A percentile compares a stretch with the other conserved stretches of the same genome.
Conservation (phyloP, 306 rosid genomes). For the Glycine latifolia region DNA sequence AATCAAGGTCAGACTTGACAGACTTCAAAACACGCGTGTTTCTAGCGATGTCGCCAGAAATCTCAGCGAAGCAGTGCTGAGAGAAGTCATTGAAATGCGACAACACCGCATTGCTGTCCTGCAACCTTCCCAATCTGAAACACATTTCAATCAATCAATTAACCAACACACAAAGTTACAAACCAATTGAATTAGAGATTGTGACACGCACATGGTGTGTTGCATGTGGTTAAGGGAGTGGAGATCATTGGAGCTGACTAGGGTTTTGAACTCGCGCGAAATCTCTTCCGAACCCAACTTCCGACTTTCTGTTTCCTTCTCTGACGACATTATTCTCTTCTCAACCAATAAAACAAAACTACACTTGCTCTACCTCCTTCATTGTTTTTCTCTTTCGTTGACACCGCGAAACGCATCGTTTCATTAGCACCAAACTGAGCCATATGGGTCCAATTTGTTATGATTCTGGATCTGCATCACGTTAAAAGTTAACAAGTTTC, state of each 20-base stretch:
- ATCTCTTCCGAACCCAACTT: conserved; percentile 64
- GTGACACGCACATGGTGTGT: conserved; percentile 62
- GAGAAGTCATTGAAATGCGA: conserved; percentile 91
- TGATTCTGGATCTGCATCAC: background rate
- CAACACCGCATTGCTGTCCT: conserved; percentile 89
- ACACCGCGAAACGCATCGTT: background rate
- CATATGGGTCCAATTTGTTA: background rate
- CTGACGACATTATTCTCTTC: conserved; percentile 44
- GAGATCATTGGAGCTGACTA: conserved; percentile 68
- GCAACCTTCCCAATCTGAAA: conserved; percentile 93
- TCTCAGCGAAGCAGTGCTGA: conserved; percentile 73
- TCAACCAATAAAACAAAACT: background rate
- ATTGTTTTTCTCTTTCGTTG: background rate
- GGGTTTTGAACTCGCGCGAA: conserved; percentile 80
- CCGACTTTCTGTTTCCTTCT: conserved; percentile 52
- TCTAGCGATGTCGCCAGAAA: conserved; percentile 71
- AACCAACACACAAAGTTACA: background rate
- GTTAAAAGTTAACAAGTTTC: no score
- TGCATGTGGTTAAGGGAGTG: conserved; percentile 75
- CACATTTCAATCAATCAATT: background rate
- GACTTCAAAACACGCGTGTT: conserved; percentile 74
- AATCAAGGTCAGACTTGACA: conserved; percentile 89
- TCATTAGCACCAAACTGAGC: background rate
- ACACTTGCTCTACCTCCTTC: background rate
- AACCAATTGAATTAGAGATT: background rate